Evolutionary conservation across 1,139 yeast genomes (phyloP), one percentile per base, ranked within the genome.

Genomic region (Kodamaea plutei): DNA sequence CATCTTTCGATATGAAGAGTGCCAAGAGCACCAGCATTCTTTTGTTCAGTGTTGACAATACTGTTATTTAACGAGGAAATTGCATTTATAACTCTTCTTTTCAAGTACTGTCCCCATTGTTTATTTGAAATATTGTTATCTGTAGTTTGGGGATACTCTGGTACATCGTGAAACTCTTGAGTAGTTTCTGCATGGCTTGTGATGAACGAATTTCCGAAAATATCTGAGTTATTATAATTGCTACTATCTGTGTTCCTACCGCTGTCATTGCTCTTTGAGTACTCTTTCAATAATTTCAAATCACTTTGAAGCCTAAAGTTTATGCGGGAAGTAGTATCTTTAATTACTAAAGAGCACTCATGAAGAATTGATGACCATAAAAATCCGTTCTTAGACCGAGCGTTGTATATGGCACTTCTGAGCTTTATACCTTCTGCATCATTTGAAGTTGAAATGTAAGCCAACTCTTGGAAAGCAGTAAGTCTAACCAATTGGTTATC

Each of bases 381-480:
- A 37, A 60, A 64, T 2, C 68, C 64, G 13, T 16, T 23, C 36
- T 62, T 61, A 24, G 69, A 59, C 35, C 68, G 65, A 19, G 73
- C 66, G 40, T 67, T 69, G 48, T 76, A 82, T 15, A 82, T 70
- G 4, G 77, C 64, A 20, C 54, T 45, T 50, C 88, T 67, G 33
- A 72, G 58, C 33, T 71, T 69, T 7, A 44, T 40, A 2, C 60
- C 69, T 34, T 61, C 68, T 8, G 61, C 45, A 36, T 74, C 73
- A 1, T 60, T 48, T 4, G 75, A 57, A 2, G 78, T 73, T 4
- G 88, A 62, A 29, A 73, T 53, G 41, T 71, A 79, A 0, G 84
- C 81, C 36, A 82, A 61, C 48, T 83, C 93, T 54, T 82, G 93
- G 54, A 77, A 81, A 2, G 91, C 88, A 2, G 85, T 76, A 35